These are phyloP conservation scores for Picea glauca DNA, from an alignment of 75 land plant genomes.

Conservation along the genomic window DNA sequence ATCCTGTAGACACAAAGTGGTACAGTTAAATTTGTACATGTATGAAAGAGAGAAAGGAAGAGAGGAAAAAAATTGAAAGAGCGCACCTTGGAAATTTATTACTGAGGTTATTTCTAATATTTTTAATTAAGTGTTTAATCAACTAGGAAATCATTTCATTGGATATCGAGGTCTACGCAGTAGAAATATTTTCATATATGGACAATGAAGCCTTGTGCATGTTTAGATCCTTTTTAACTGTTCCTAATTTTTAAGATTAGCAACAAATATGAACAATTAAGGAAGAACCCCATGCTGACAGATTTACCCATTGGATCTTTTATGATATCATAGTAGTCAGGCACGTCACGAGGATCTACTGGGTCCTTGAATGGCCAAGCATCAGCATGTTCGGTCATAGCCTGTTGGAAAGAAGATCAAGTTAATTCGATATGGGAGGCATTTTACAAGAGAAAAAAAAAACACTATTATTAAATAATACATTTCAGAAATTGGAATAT, in stretches of 20 bases:
- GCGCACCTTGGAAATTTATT: no score
- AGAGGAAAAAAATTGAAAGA: no score
- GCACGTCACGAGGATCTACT: constrained; percentile 92
- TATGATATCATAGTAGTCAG: constrained; percentile 98
- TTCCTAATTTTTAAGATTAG: neutral
- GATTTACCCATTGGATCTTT: constrained; percentile 96
- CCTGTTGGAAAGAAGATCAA: constrained; percentile 30
- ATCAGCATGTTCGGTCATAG: constrained; percentile 85
- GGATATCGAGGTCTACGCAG: neutral
- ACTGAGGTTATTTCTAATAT: no score
- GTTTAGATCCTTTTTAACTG: neutral
- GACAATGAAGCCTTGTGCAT: neutral
- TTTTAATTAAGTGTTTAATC: neutral
- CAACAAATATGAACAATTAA: no score
- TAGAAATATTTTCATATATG: neutral
- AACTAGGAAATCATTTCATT: neutral
- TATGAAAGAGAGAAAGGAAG: no score
- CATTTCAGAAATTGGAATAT: neutral
- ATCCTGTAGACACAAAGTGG: no score
- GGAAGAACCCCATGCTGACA: no score
- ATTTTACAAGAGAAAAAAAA: neutral
- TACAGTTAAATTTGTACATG: no score
- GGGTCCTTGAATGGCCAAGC: constrained; percentile 99
- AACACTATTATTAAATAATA: neutral
- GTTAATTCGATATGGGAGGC: no score